Evolutionary conservation across 164 flowering plant genomes (phyloP).

Genomic region (Cinnamomum micranthum): DNA sequence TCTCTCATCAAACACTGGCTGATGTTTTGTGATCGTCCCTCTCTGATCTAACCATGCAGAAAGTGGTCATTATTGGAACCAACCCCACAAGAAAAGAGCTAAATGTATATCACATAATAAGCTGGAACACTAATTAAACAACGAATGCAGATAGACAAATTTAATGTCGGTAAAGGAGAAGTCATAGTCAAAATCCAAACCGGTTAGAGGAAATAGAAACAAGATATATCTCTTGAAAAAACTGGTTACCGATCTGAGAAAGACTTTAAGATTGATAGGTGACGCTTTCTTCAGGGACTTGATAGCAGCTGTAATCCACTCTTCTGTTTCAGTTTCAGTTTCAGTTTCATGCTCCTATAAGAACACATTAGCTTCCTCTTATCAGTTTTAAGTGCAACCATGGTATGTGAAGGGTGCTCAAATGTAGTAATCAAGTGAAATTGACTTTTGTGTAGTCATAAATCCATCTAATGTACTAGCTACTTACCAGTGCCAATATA

Average conservation of each 20-base stretch:
- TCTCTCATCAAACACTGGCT: constrained; percentile 79
- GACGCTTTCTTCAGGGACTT: no score
- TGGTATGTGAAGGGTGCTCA: neutral
- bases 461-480: neutral
- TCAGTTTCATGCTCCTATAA: neutral
- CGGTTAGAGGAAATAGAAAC: no score
- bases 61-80: neutral
- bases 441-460: no score
- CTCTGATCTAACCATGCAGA: constrained; percentile 57
- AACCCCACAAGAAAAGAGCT: no score
- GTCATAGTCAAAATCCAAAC: no score
- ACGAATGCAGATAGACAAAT: no score
- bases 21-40: constrained; percentile 75
- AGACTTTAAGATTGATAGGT: neutral
- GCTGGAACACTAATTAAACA: neutral
- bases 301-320: no score
- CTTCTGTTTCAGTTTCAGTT: no score
- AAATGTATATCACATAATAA: neutral
- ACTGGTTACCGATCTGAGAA: neutral
- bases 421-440: neutral
- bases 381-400: no score
- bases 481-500: neutral
- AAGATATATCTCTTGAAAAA: no score
- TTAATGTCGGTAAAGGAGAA: no score
- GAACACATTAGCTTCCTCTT: neutral